Conservation (phyloP, 352 stramenopile genomes). For the Pythium dissotocum region DNA sequence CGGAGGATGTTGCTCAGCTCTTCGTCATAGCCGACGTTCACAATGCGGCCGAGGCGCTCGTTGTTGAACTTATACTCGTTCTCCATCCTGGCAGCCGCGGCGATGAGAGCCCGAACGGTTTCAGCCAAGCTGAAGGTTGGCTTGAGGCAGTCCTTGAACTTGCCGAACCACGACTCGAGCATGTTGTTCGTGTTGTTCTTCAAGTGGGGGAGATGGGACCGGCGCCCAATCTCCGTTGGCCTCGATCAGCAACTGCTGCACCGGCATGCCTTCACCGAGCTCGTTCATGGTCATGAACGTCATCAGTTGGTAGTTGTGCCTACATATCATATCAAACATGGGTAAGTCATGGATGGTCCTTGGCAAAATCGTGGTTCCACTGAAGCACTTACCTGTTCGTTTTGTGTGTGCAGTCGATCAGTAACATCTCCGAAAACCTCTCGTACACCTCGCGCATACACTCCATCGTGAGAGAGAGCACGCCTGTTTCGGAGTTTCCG, state of each 20-base stretch:
- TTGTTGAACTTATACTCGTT: conserved; percentile 14
- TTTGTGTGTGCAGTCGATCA: conserved; percentile 29
- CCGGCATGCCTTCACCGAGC: neutral
- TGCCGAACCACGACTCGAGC: too few relatives aligned
- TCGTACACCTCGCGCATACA: conserved; percentile 17
- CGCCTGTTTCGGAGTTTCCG: conserved; percentile 17
- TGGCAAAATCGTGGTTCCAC: too few relatives aligned
- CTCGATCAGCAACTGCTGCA: conserved; percentile 10
- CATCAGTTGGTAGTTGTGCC: conserved; percentile 21
- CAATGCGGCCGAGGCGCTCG: neutral
- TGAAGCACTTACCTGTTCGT: conserved; percentile 26
- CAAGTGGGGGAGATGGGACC: too few relatives aligned
- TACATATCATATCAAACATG: neutral
- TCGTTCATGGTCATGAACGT: conserved; percentile 16
- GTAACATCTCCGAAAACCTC: conserved; percentile 18
- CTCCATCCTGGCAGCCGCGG: neutral
- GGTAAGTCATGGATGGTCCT: too few relatives aligned
- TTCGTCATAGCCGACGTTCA: conserved; percentile 25
- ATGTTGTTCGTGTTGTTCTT: too few relatives aligned
- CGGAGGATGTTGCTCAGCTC: conserved; percentile 22
- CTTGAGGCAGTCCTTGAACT: neutral
- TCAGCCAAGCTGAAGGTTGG: conserved; percentile 7
- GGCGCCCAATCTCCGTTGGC: conserved; percentile 20
- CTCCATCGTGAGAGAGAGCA: conserved; percentile 16
- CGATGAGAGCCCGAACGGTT: conserved; percentile 5